phyloP scores from a whole-genome alignment of 805 yeast genomes.

The Saccharomyces kudriavzevii region DNA sequence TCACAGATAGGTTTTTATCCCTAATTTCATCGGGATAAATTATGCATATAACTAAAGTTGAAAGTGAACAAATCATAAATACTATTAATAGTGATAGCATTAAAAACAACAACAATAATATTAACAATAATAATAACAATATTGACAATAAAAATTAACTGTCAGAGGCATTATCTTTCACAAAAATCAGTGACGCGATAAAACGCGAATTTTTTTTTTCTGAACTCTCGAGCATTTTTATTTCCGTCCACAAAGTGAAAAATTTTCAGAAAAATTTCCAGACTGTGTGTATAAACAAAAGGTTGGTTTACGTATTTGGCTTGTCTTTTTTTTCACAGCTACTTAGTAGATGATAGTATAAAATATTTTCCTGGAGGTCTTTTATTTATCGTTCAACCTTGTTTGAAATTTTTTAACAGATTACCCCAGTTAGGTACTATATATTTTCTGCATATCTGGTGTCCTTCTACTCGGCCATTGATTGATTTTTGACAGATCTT shows the following conservation, averaged over 20 bases:
- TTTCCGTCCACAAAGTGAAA: not conserved
- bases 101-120: not conserved
- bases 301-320: not conserved
- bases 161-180: not conserved
- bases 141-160: not conserved
- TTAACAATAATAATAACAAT: not conserved
- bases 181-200: slow-evolving; percentile 1
- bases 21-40: not conserved
- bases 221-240: not conserved
- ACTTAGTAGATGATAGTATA: not conserved
- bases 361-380: not conserved
- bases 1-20: not conserved
- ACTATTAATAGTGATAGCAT: slow-evolving; percentile 3
- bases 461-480: not conserved
- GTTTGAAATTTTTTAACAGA: not conserved
- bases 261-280: not conserved
- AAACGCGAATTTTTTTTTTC: slow-evolving; percentile 1
- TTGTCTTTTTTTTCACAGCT: not conserved
- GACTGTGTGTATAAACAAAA: not conserved
- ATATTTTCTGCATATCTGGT: not conserved
- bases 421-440: not conserved
- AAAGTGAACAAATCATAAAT: not conserved
- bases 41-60: not conserved
- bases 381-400: not conserved
- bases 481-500: not conserved